Evolutionary conservation across 805 yeast species (phyloP).

Genomic region (Candida sithepensis): DNA sequence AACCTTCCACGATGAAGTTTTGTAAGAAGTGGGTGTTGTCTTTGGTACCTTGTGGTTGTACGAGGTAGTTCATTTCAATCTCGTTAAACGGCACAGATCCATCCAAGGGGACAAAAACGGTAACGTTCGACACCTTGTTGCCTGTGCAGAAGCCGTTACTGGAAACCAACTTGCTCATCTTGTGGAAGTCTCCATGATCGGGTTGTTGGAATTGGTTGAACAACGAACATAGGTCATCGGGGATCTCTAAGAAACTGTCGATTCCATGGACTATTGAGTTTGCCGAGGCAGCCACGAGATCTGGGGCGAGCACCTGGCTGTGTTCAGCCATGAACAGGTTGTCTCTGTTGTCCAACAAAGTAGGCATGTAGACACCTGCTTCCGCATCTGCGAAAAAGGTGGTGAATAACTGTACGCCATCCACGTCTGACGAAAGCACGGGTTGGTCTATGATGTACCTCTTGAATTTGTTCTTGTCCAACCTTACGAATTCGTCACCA

Average conservation of each 20-base stretch:
- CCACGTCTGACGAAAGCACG: conserved; percentile 24
- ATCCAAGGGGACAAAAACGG: conserved; percentile 47
- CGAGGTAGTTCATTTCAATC: conserved; percentile 44
- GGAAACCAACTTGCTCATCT: conserved; percentile 18
- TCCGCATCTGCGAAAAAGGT: conserved; percentile 21
- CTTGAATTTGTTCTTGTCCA: conserved; percentile 16
- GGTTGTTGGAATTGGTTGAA: conserved; percentile 22
- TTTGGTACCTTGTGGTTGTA: conserved; percentile 24
- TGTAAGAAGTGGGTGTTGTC: conserved; percentile 29
- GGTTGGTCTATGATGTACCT: conserved; percentile 36
- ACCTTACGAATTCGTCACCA: conserved; percentile 5
- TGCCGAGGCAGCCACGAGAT: conserved; percentile 57
- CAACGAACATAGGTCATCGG: conserved; percentile 35
- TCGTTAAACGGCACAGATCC: conserved; percentile 33
- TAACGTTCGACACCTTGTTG: conserved; percentile 30
- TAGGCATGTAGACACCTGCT: conserved; percentile 31
- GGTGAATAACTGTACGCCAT: conserved; percentile 26
- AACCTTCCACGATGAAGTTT: conserved; percentile 37
- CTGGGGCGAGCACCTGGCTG: conserved; percentile 51
- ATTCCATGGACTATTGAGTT: conserved; percentile 67
- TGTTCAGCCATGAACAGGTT: conserved; percentile 35
- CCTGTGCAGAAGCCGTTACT: conserved; percentile 18
- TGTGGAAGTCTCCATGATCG: conserved; percentile 13
- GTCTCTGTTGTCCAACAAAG: conserved; percentile 32
- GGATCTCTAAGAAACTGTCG: conserved; percentile 40